These are phyloP conservation scores for Trypanosomatidae sp. DNA, from an alignment of 208 protist species.

Conservation along the genomic window DNA sequence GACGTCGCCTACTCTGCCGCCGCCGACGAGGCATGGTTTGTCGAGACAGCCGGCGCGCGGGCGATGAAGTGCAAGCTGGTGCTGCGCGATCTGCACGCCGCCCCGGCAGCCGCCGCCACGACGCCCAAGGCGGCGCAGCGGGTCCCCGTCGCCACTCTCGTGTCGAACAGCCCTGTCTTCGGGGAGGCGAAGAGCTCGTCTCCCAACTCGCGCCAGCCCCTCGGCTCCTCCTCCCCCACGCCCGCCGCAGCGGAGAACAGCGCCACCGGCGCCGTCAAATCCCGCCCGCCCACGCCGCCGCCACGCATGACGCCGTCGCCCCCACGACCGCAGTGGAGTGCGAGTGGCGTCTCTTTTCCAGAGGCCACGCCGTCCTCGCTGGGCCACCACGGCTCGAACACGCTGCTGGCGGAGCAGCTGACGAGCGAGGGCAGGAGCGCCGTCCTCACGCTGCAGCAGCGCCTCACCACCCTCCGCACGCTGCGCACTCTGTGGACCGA, in stretches of 20 bases:
- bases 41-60: slow-evolving; percentile 50
- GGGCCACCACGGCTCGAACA: slow-evolving; percentile 12
- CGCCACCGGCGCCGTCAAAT: no score
- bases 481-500: slow-evolving; percentile 58
- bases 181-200: no score
- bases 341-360: slow-evolving; percentile 14
- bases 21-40: slow-evolving; percentile 66
- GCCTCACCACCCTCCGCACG: slow-evolving; percentile 47
- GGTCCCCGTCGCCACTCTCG: no score
- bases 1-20: slow-evolving; percentile 63
- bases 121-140: not conserved
- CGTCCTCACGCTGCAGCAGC: slow-evolving; percentile 35
- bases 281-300: no score
- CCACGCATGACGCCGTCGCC: no score
- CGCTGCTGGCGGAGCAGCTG: slow-evolving; percentile 36
- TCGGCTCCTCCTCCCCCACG: no score
- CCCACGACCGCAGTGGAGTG: no score
- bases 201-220: no score
- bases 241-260: no score
- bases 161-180: no score
- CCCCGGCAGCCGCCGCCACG: not conserved
- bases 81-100: slow-evolving; percentile 9
- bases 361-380: slow-evolving; percentile 1
- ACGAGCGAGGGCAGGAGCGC: slow-evolving; percentile 24
- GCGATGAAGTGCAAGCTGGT: slow-evolving; percentile 45